A percentile compares a stretch with the other conserved stretches of the same genome.
These are phyloP conservation scores for Marvania coccoides DNA, from an alignment of 139 green algal species.

Conservation along the genomic window DNA sequence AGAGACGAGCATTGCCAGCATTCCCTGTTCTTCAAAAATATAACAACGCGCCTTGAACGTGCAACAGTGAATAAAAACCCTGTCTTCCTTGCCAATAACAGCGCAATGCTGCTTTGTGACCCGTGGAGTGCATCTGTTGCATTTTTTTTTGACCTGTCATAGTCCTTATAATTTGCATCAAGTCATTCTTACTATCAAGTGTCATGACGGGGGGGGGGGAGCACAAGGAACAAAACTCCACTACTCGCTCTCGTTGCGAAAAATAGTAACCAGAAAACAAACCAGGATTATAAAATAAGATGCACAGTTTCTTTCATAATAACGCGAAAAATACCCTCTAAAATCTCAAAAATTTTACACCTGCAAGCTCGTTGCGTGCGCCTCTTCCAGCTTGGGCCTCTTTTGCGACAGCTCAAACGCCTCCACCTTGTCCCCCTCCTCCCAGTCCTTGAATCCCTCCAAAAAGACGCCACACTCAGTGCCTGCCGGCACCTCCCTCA, in stretches of 20 bases:
- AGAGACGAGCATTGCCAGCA: background rate
- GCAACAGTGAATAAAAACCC: too few species aligned
- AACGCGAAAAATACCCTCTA: background rate
- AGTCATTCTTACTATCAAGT: too few species aligned
- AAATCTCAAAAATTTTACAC: background rate
- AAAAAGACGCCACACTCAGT: slow-evolving; percentile 75
- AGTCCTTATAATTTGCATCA: too few species aligned
- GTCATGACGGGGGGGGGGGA: too few species aligned
- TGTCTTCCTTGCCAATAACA: too few species aligned
- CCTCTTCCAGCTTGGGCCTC: slow-evolving; percentile 27
- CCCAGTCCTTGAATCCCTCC: slow-evolving; percentile 67
- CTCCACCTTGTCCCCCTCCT: slow-evolving; percentile 41
- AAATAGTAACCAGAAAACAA: background rate
- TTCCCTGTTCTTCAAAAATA: too few species aligned
- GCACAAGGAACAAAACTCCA: too few species aligned
- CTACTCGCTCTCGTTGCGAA: background rate
- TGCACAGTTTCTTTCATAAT: background rate
- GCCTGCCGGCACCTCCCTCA: slow-evolving; percentile 73
- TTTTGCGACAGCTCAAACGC: slow-evolving; percentile 27
- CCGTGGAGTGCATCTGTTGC: too few species aligned
- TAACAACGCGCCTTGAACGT: too few species aligned
- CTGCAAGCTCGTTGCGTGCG: background rate
- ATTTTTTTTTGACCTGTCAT: too few species aligned
- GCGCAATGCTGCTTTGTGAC: too few species aligned
- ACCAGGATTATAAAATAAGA: too few species aligned